Percentiles rank a stretch among this genome's conserved stretches.
These are phyloP conservation scores for Moesziomyces aphidis DNA, from an alignment of 1,284 basidiomycete species.

Conservation along the genomic window DNA sequence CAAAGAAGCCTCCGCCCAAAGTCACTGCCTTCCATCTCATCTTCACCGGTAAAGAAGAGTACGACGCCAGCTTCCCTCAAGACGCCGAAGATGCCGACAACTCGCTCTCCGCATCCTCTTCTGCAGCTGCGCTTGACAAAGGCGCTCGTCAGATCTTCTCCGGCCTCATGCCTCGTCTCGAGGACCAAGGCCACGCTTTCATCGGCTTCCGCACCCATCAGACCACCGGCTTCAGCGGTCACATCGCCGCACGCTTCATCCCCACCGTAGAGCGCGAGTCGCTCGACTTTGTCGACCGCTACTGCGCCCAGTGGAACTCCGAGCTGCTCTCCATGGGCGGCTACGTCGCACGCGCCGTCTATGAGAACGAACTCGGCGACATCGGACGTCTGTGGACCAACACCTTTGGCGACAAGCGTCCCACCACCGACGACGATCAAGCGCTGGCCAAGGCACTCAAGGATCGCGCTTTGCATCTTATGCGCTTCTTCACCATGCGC, in stretches of 20 bases:
- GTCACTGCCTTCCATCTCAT: conserved; percentile 85
- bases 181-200: conserved; percentile 66
- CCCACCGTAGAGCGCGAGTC: conserved; percentile 97
- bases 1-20: conserved; percentile 91
- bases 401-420: conserved; percentile 71
- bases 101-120: conserved; percentile 76
- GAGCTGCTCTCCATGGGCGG: conserved; percentile 71
- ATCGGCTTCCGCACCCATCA: conserved; percentile 77
- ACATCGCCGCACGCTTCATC: conserved; percentile 91
- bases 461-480: conserved; percentile 79
- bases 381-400: conserved; percentile 68
- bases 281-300: conserved; percentile 75
- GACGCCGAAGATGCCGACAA: conserved; percentile 70
- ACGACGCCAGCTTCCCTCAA: conserved; percentile 73
- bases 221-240: conserved; percentile 91
- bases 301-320: conserved; percentile 63
- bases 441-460: conserved; percentile 38
- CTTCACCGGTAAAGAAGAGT: conserved; percentile 90
- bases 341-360: conserved; percentile 82
- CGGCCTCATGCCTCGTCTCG: conserved; percentile 65
- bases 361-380: conserved; percentile 81
- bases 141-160: conserved; percentile 65
- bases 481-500: conserved; percentile 71
- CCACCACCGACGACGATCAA: conserved; percentile 73
- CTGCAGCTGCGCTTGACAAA: conserved; percentile 75